phyloP scores from a whole-genome alignment of 306 rosid species.

The Citrullus amarus region DNA sequence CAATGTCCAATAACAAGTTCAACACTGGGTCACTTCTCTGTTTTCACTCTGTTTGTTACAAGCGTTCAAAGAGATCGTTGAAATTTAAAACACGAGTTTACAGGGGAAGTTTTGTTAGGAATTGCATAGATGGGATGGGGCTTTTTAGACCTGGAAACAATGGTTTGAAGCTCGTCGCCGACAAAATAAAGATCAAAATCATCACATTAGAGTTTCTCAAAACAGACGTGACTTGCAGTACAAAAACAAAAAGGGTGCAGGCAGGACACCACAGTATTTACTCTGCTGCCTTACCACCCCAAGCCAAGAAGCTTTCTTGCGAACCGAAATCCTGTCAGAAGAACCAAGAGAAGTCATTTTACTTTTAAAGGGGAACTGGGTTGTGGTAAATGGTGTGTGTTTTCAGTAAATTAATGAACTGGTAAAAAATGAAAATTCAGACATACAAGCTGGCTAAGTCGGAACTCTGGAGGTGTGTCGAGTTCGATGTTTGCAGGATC shows the following conservation, averaged over 20 bases:
- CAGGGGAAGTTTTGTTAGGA: neutral
- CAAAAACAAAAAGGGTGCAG: neutral
- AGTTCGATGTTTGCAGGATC: constrained; percentile 45
- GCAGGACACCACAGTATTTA: neutral
- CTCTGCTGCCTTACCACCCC: constrained; percentile 4
- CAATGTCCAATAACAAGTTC: neutral
- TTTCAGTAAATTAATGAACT: neutral
- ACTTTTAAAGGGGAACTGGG: neutral
- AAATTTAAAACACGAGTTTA: neutral
- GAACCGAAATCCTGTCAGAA: constrained; percentile 8
- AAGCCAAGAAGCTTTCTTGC: constrained; percentile 8
- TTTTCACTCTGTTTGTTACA: too few species aligned
- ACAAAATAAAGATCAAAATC: neutral
- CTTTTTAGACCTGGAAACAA: too few species aligned
- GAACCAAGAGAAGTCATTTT: neutral
- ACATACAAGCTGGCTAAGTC: constrained; percentile 76
- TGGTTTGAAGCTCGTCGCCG: neutral
- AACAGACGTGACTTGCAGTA: neutral
- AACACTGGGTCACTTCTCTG: too few species aligned
- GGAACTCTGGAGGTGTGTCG: constrained; percentile 56
- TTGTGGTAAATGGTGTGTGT: neutral
- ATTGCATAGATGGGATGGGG: neutral
- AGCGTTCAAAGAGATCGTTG: neutral
- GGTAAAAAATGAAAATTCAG: neutral
- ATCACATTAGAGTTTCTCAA: neutral